These are phyloP conservation scores for Cladosporium halotolerans DNA, from an alignment of 2,329 filamentous ascomycete genomes.

Conservation along the genomic window DNA sequence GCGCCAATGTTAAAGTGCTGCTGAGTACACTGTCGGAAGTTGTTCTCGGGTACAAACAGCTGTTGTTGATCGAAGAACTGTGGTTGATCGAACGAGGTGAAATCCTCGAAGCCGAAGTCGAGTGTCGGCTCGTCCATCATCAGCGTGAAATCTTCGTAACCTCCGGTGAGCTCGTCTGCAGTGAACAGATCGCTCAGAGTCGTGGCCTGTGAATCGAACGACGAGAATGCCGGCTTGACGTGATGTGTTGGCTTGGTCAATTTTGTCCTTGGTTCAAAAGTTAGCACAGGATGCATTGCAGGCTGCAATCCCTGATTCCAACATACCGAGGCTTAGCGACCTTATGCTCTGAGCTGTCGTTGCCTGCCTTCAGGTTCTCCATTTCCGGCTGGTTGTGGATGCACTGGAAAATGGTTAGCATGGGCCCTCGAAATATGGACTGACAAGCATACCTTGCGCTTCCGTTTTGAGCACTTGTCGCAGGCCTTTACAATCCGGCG, in stretches of 20 bases:
- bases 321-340: conserved; percentile 16
- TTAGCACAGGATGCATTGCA: conserved; percentile 1
- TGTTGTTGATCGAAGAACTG: background rate
- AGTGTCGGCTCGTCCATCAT: conserved; percentile 21
- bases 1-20: background rate
- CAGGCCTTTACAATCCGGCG: conserved; percentile 33
- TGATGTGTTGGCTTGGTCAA: background rate
- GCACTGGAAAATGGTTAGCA: conserved; percentile 16
- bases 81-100: conserved; percentile 6
- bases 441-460: conserved; percentile 23
- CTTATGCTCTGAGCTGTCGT: conserved; percentile 14
- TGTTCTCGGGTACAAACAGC: background rate
- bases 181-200: conserved; percentile 1
- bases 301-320: background rate
- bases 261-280: background rate
- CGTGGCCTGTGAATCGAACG: background rate
- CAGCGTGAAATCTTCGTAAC: conserved; percentile 23
- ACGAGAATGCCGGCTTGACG: background rate
- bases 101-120: conserved; percentile 19
- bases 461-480: conserved; percentile 31
- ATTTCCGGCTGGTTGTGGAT: conserved; percentile 29
- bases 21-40: conserved; percentile 3
- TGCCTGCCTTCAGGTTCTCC: conserved; percentile 17
- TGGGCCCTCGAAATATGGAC: background rate
- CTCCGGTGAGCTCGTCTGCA: background rate